Evolutionary conservation across 768 basidiomycete genomes (phyloP), one percentile per base, ranked within the genome.

Genomic region (Podaxis sp.): DNA sequence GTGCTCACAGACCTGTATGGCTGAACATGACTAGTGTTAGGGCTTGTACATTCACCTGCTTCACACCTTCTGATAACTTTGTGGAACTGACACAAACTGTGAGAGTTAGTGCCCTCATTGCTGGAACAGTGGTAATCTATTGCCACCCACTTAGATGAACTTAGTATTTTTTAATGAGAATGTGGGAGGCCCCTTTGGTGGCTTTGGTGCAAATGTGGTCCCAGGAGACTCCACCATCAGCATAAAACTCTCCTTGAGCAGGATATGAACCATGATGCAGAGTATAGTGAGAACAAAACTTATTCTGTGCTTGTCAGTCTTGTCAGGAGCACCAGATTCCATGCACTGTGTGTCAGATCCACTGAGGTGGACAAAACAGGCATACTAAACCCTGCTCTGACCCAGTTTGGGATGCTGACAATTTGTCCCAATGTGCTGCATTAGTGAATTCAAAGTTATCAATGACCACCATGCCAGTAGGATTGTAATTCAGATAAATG

Each of bases 131-230:
- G 28, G 1, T 28, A 28, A 7, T 28, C 28, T 28, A 28, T 28
- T 28, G 28, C 28, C 28, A 28, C 28, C 28, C 7, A 0, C 0
- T 28, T 28, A 13, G 17, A 46, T 26, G n/a, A 57, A 84, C 92
- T 75, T 72, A 93, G 91, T 98, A 99, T 87, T 98, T 98, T 87
- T 99, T 97, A 74, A 99, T 99, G 80, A 99, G 86, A 72, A 96
- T 93, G 67, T 96, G 90, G 68, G 96, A 98, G 73, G 97, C 96
- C 82, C 96, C 92, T 86, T 99, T 99, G 75, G 96, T 96, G 68
- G 97, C 99, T 84, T 99, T 99, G 73, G 96, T 99, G 76, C 97
- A 93, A 81, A 99, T 96, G 74, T 97, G 95, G 78, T 96, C 97
- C 96, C 97, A 75, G 1, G 19, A 42, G 55, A 59, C 9, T 49